phyloP scores from a whole-genome alignment of 208 protist species.

The Crithidia acanthocephali region DNA sequence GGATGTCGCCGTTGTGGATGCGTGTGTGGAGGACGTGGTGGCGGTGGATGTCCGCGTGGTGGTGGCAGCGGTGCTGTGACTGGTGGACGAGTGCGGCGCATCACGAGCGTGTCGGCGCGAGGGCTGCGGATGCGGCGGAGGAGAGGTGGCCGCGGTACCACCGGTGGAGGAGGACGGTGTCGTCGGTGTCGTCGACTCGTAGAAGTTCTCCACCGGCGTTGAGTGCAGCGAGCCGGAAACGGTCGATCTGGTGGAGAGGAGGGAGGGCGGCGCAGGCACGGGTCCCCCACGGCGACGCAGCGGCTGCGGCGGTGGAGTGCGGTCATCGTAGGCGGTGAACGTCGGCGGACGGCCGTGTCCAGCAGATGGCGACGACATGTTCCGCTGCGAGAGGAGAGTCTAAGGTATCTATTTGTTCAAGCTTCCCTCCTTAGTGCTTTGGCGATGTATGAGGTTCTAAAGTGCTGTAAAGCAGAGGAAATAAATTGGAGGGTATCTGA shows the following conservation, averaged over 20 bases:
- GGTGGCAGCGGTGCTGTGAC: background rate
- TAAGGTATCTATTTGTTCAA: no score
- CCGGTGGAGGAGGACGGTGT: background rate
- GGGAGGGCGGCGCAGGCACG: conserved; percentile 18
- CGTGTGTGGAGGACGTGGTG: no score
- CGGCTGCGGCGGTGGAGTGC: background rate
- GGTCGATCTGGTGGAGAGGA: conserved; percentile 18
- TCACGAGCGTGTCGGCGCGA: background rate
- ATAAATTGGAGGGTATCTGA: no score
- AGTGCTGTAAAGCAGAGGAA: no score
- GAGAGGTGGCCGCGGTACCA: background rate
- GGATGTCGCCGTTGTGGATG: background rate
- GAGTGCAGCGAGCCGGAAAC: conserved; percentile 3
- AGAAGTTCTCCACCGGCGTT: conserved; percentile 10
- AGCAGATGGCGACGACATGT: background rate
- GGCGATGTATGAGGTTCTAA: no score
- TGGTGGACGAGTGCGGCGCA: background rate
- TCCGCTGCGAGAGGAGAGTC: no score
- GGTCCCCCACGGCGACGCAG: conserved; percentile 25
- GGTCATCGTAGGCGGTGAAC: conserved; percentile 20
- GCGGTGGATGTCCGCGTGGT: no score
- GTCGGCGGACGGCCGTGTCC: background rate
- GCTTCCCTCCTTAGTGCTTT: background rate
- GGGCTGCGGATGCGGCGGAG: background rate
- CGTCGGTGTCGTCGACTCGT: conserved; percentile 6